Evolutionary conservation across 495 filamentous ascomycete species (phyloP).

Genomic region (Hyphodiscus hymeniophilus): DNA sequence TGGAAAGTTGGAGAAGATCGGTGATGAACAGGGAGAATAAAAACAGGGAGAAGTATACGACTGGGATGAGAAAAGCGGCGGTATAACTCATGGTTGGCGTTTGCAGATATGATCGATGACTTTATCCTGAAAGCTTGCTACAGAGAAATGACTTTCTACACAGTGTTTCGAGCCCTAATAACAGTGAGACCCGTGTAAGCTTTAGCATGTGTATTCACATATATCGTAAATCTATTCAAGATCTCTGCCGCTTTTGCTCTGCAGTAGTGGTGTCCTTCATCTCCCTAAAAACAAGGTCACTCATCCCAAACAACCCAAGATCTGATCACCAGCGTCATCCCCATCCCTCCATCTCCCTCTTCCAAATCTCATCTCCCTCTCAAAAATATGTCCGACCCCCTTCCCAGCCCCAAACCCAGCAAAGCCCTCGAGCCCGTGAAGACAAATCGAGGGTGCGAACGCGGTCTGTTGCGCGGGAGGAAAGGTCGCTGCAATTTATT

Average conservation of each 20-base stretch:
- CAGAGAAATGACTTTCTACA: not conserved
- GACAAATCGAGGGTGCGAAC: slow-evolving; percentile 24
- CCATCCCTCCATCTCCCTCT: not conserved
- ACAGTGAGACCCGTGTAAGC: too few relatives aligned
- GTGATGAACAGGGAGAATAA: slow-evolving; percentile 59
- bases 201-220: too few relatives aligned
- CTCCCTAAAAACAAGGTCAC: too few relatives aligned
- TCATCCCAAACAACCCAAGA: too few relatives aligned
- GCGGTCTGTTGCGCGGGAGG: slow-evolving; percentile 2
- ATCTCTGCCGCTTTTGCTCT: too few relatives aligned
- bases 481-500: slow-evolving; percentile 20
- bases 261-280: too few relatives aligned
- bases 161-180: not conserved
- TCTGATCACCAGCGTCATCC: not conserved
- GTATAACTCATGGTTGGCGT: slow-evolving; percentile 12
- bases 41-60: not conserved
- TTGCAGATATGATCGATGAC: slow-evolving; percentile 2
- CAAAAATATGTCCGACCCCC: slow-evolving; percentile 16
- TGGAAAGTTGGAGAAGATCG: slow-evolving; percentile 94
- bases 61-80: not conserved
- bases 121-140: not conserved
- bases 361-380: not conserved
- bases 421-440: slow-evolving; percentile 22
- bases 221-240: too few relatives aligned
- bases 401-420: slow-evolving; percentile 13